A percentile compares a stretch with the other conserved stretches of the same genome.
Conservation (phyloP, 2,329 filamentous ascomycete species). For the Penicillium sp. region DNA sequence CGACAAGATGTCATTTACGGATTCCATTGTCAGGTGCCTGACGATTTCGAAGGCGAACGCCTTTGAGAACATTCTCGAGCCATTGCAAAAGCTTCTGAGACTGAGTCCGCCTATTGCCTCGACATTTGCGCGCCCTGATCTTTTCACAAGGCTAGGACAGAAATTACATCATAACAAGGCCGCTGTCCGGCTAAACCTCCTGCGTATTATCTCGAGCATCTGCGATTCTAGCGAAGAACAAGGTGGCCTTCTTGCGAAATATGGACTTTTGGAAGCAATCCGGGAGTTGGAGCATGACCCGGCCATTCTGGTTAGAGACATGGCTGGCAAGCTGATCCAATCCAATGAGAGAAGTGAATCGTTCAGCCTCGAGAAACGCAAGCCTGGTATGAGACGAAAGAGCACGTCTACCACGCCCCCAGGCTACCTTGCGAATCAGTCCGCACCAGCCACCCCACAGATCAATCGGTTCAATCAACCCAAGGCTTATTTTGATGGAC, state of each 20-base stretch:
- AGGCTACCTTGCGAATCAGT: constrained; percentile 24
- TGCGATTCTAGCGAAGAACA: constrained; percentile 70
- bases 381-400: constrained; percentile 30
- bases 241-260: constrained; percentile 56
- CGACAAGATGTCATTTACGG: constrained; percentile 68
- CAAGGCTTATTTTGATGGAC: constrained; percentile 32
- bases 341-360: constrained; percentile 43
- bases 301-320: constrained; percentile 85
- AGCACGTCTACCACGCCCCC: constrained; percentile 35
- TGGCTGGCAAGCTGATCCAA: constrained; percentile 70
- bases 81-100: constrained; percentile 84
- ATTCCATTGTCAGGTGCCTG: constrained; percentile 79
- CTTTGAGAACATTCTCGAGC: constrained; percentile 91
- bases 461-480: too few species aligned
- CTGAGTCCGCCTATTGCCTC: constrained; percentile 78
- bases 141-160: constrained; percentile 79
- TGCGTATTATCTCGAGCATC: constrained; percentile 84
- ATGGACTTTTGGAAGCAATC: constrained; percentile 72
- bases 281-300: constrained; percentile 75
- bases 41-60: constrained; percentile 78
- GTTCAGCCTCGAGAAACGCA: constrained; percentile 29
- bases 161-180: constrained; percentile 90
- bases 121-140: constrained; percentile 71
- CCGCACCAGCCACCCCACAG: too few species aligned
- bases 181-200: constrained; percentile 78